phyloP scores from a whole-genome alignment of 148 eudicot genomes.

The Nyssa sinensis region DNA sequence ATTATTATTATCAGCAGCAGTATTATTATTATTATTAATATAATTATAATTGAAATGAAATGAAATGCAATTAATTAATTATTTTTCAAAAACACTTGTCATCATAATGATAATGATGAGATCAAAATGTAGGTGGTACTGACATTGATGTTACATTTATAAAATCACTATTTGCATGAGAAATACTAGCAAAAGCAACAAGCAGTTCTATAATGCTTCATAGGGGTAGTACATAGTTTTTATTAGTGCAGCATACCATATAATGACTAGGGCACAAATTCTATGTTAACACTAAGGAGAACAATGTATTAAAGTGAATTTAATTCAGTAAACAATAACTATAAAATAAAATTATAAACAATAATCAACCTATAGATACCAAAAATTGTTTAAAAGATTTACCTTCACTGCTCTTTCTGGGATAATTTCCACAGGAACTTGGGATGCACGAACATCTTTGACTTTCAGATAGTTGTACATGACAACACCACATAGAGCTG shows the following conservation, averaged over 20 bases:
- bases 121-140: neutral
- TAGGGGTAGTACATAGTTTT: neutral
- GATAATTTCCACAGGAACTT: constrained; percentile 35
- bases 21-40: no score
- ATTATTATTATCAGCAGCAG: no score
- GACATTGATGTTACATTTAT: neutral
- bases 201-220: no score
- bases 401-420: constrained; percentile 56
- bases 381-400: neutral
- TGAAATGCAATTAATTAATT: no score
- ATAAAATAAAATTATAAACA: neutral
- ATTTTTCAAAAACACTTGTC: no score
- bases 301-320: neutral
- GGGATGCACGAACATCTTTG: constrained; percentile 53
- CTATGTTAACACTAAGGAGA: neutral
- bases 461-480: constrained; percentile 75
- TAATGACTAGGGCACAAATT: neutral
- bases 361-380: neutral
- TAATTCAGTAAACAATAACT: neutral
- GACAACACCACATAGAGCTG: constrained; percentile 71
- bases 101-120: neutral
- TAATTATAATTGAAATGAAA: no score
- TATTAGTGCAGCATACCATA: neutral
- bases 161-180: neutral
- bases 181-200: neutral